Evolutionary conservation across 2,329 filamentous ascomycete species (phyloP).

Genomic region (Cladorrhinum sp.): DNA sequence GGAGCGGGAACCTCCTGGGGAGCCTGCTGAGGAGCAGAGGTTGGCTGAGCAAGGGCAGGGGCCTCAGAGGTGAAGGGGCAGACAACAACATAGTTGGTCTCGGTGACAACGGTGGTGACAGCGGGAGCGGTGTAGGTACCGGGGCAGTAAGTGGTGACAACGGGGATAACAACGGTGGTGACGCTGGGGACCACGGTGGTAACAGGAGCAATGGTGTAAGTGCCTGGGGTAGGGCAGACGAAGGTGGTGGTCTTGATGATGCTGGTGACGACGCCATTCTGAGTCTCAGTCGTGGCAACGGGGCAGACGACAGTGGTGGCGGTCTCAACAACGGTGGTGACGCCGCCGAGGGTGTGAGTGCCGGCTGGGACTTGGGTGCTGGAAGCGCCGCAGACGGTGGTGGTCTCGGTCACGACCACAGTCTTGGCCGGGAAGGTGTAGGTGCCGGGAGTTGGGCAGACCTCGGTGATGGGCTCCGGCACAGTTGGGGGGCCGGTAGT

Average conservation of each 20-base stretch:
- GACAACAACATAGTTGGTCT: constrained; percentile 65
- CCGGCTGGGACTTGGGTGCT: constrained; percentile 61
- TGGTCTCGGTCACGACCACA: constrained; percentile 62
- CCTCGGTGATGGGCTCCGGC: constrained; percentile 51
- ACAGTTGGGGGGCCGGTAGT: constrained; percentile 45
- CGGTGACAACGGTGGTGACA: constrained; percentile 64
- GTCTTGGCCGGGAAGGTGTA: constrained; percentile 77
- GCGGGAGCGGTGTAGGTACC: constrained; percentile 72
- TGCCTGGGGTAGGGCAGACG: constrained; percentile 69
- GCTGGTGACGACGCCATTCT: constrained; percentile 59
- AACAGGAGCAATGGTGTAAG: constrained; percentile 70
- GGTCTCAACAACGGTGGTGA: constrained; percentile 66
- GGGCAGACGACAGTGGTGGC: constrained; percentile 69
- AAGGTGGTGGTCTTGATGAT: constrained; percentile 68
- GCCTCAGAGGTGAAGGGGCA: constrained; percentile 61
- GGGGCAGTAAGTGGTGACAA: constrained; percentile 60
- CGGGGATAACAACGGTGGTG: constrained; percentile 61
- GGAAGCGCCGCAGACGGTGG: constrained; percentile 63
- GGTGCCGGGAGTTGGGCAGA: constrained; percentile 63
- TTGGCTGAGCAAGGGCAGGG: constrained; percentile 31
- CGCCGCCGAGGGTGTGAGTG: constrained; percentile 67
- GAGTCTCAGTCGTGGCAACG: constrained; percentile 62
- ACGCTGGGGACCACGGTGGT: constrained; percentile 57
- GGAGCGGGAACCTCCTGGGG: constrained; percentile 14
- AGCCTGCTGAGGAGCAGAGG: constrained; percentile 27